Conservation (phyloP, 2,329 filamentous ascomycete genomes). For the Orbilia quercus region DNA sequence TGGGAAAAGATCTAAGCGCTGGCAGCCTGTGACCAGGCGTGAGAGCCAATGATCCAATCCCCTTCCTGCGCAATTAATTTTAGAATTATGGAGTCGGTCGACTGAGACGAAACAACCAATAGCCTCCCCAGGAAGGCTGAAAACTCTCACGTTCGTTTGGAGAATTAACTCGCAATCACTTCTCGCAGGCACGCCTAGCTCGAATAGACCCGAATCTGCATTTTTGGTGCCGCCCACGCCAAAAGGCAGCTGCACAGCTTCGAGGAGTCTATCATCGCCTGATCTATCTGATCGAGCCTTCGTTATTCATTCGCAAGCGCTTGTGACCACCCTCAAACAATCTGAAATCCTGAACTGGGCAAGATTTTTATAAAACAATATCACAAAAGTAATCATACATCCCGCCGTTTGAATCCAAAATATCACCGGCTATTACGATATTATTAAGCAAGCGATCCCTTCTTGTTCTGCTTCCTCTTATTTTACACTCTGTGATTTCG, state of each 20-base stretch:
- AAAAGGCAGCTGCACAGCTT: conserved; percentile 28
- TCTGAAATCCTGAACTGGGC: background rate
- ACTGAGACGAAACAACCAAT: conserved; percentile 21
- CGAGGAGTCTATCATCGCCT: conserved; percentile 21
- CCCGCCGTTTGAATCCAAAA: conserved; percentile 2
- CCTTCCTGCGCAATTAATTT: conserved; percentile 45
- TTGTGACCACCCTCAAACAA: conserved; percentile 34
- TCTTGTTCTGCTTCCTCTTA: background rate
- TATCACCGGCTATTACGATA: background rate
- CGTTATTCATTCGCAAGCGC: conserved; percentile 26
- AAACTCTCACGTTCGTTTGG: conserved; percentile 1
- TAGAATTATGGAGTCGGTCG: conserved; percentile 15
- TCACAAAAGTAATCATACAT: conserved; percentile 4
- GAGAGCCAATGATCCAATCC: background rate
- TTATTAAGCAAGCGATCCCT: background rate
- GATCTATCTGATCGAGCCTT: conserved; percentile 39
- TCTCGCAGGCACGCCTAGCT: conserved; percentile 9
- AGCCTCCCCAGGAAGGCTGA: conserved; percentile 30
- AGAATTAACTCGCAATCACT: conserved; percentile 40
- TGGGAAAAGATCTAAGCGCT: conserved; percentile 49
- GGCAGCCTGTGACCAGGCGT: conserved; percentile 5
- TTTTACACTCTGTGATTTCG: background rate
- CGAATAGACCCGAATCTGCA: conserved; percentile 9
- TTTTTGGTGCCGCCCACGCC: conserved; percentile 17
- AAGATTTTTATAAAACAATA: background rate